Conservation (phyloP, 116 monocot genomes). For the Iris pallida region DNA sequence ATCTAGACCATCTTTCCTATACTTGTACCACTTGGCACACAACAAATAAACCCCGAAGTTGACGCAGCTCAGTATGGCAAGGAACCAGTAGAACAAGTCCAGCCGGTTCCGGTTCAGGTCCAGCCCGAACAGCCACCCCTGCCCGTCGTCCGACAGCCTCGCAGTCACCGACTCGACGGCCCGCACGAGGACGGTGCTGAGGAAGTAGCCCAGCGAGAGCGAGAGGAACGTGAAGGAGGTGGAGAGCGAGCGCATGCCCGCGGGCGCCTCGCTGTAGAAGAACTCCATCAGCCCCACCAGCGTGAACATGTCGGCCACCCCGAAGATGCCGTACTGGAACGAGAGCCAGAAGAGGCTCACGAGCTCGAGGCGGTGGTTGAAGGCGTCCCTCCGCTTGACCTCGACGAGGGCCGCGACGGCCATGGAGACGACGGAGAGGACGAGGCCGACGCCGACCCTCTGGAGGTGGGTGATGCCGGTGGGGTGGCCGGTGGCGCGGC, state of each 20-base stretch:
- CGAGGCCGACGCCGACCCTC: constrained; percentile 3
- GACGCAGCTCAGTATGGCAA: neutral
- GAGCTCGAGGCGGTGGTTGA: neutral
- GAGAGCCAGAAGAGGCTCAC: constrained; percentile 23
- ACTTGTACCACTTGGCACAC: constrained; percentile 11
- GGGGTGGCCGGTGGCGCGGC: constrained; percentile 12
- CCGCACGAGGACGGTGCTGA: constrained; percentile 15
- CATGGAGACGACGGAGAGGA: constrained; percentile 21
- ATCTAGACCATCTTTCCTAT: neutral
- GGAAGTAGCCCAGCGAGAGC: constrained; percentile 12
- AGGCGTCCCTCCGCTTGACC: constrained; percentile 12
- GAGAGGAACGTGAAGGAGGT: constrained; percentile 14
- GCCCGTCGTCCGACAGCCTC: neutral
- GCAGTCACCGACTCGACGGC: constrained; percentile 1
- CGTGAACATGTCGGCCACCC: constrained; percentile 23
- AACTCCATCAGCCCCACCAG: constrained; percentile 24
- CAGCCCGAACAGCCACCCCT: constrained; percentile 13
- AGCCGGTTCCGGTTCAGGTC: constrained; percentile 10
- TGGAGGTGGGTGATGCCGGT: constrained; percentile 19
- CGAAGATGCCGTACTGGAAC: constrained; percentile 20
- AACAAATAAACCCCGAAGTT: constrained; percentile 8
- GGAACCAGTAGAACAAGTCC: constrained; percentile 17
- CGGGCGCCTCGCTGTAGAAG: constrained; percentile 22
- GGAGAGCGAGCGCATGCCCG: constrained; percentile 17
- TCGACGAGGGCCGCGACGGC: constrained; percentile 11